phyloP scores from a whole-genome alignment of 2,329 filamentous ascomycete species.

The Ophiostoma himal-ulmi region DNA sequence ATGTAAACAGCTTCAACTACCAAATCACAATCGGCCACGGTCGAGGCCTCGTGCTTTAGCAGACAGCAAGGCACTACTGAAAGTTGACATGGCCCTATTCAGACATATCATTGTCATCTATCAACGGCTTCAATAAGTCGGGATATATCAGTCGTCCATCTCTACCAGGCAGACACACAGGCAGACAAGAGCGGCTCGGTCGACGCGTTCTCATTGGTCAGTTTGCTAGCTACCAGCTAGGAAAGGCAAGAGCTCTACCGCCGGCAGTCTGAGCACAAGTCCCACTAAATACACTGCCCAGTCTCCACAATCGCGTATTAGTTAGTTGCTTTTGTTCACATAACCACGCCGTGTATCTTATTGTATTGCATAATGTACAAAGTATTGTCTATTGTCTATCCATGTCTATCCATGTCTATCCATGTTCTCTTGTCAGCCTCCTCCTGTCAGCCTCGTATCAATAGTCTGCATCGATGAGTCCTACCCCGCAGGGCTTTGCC shows the following conservation, averaged over 20 bases:
- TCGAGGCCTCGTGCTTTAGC: background rate
- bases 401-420: no score
- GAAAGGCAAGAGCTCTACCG: background rate
- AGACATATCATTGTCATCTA: background rate
- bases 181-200: background rate
- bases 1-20: background rate
- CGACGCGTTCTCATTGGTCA: background rate
- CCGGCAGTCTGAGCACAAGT: background rate
- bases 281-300: no score
- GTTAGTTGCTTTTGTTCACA: no score
- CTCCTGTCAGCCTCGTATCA: no score
- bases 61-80: background rate
- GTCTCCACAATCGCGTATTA: no score
- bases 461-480: no score
- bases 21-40: background rate
- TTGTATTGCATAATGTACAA: no score
- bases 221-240: background rate
- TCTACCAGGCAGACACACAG: background rate
- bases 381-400: no score
- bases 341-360: no score
- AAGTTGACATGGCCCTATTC: background rate
- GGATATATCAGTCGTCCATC: background rate
- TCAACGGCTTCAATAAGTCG: background rate
- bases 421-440: no score
- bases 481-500: no score